Evolutionary conservation across 805 yeast species (phyloP).

Genomic region (Candida easanensis): DNA sequence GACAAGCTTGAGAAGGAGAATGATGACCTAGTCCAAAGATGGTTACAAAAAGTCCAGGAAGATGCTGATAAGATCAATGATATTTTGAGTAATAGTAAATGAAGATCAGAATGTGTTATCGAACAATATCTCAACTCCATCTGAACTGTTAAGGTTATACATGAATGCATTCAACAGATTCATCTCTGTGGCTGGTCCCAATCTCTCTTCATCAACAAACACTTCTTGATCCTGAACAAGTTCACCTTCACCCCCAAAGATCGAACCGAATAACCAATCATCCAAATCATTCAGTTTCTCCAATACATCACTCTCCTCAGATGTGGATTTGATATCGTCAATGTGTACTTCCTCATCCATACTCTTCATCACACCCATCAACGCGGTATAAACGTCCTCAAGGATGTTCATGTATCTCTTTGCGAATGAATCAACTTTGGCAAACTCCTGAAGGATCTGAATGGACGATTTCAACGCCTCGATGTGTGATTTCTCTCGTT

Average conservation of each 20-base stretch:
- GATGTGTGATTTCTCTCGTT: conserved; percentile 4
- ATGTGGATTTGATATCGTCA: conserved; percentile 10
- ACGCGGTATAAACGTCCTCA: conserved; percentile 12
- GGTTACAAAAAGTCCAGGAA: conserved; percentile 54
- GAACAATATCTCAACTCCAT: conserved; percentile 1
- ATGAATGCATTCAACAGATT: conserved; percentile 2
- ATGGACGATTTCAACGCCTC: conserved; percentile 10
- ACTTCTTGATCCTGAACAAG: not conserved
- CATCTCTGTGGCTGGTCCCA: not conserved
- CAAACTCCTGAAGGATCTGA: conserved; percentile 1
- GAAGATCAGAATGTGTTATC: conserved; percentile 4
- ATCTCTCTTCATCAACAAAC: not conserved
- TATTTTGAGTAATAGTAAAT: conserved; percentile 7
- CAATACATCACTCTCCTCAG: conserved; percentile 6
- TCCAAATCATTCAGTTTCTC: conserved; percentile 10
- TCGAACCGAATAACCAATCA: conserved; percentile 3
- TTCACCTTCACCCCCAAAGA: not conserved
- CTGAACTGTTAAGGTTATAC: not conserved
- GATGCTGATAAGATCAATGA: conserved; percentile 58
- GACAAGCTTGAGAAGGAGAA: conserved; percentile 45
- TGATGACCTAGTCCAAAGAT: conserved; percentile 48
- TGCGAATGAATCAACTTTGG: conserved; percentile 3
- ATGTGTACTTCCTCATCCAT: not conserved
- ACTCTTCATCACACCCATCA: conserved; percentile 8
- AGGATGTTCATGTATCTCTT: conserved; percentile 9